Percentiles rank a stretch among this genome's conserved stretches.
These are phyloP conservation scores for Coniferiporia sulphurascens DNA, from an alignment of 1,284 basidiomycete species.

Conservation along the genomic window DNA sequence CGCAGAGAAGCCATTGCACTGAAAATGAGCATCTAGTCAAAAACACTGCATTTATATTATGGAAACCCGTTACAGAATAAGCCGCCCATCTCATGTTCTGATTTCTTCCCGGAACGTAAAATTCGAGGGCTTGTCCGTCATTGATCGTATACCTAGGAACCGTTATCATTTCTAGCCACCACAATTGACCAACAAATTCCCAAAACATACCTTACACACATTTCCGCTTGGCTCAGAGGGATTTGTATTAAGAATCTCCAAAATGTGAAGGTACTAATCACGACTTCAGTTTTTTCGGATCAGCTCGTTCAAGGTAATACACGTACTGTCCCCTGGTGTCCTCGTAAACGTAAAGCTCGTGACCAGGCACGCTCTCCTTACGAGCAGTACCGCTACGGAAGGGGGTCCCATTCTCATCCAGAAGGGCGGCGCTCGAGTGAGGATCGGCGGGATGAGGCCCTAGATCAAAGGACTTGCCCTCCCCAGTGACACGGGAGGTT, in stretches of 20 bases:
- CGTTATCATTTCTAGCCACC: not conserved
- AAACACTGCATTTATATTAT: not conserved
- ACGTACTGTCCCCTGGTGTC: constrained; percentile 25
- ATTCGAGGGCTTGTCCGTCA: constrained; percentile 70
- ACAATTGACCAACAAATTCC: not conserved
- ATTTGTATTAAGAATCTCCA: constrained; percentile 92
- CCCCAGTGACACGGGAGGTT: constrained; percentile 19
- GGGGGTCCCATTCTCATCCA: constrained; percentile 11
- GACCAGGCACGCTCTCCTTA: constrained; percentile 48
- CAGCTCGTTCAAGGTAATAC: not conserved
- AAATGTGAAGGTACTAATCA: constrained; percentile 75
- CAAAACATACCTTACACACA: constrained; percentile 43
- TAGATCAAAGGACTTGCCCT: constrained; percentile 46
- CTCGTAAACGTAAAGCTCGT: constrained; percentile 79
- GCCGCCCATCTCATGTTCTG: constrained; percentile 92
- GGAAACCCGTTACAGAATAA: constrained; percentile 56
- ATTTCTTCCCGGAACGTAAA: constrained; percentile 76
- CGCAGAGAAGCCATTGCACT: constrained; percentile 82
- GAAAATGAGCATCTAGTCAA: not conserved
- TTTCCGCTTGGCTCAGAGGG: constrained; percentile 66
- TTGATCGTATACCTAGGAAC: constrained; percentile 66
- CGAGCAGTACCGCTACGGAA: constrained; percentile 33
- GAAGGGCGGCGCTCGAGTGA: constrained; percentile 34
- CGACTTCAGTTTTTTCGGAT: not conserved
- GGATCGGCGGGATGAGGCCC: constrained; percentile 72